Conservation (phyloP, 495 filamentous ascomycete species). For the Penicillium ucsense region DNA sequence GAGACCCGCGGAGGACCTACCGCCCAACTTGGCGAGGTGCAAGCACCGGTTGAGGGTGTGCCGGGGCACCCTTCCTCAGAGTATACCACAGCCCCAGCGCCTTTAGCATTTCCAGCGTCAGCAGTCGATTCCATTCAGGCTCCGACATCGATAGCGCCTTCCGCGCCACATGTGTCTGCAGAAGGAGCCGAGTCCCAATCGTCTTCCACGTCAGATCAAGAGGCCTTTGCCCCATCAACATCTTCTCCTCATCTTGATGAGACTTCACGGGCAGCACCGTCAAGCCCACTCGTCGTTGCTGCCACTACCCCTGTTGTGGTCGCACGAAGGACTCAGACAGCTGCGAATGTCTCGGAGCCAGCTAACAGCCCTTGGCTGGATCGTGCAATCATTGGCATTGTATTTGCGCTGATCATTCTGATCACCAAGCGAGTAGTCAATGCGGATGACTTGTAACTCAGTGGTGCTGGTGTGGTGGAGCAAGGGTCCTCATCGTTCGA, state of each 20-base stretch:
- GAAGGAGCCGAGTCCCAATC: too few relatives aligned
- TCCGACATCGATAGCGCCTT: too few relatives aligned
- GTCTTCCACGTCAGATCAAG: too few relatives aligned
- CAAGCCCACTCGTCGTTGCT: neutral
- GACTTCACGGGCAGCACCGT: neutral
- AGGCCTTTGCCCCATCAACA: neutral
- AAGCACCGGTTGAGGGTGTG: neutral
- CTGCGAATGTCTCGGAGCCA: slow-evolving; percentile 1
- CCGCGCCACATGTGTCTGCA: too few relatives aligned
- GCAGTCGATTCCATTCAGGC: neutral
- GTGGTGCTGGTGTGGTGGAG: too few relatives aligned
- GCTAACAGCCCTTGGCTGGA: slow-evolving; percentile 43
- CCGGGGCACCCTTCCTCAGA: neutral
- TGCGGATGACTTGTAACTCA: slow-evolving; percentile 17
- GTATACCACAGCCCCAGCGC: neutral
- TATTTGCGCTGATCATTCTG: slow-evolving; percentile 38
- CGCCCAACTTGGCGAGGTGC: neutral
- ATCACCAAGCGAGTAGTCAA: slow-evolving; percentile 29
- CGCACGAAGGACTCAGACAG: neutral
- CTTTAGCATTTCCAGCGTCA: neutral
- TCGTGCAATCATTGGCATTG: slow-evolving; percentile 44
- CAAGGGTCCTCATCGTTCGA: too few relatives aligned
- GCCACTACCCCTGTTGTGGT: neutral
- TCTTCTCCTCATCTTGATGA: neutral
- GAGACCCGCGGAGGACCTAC: neutral